phyloP scores from a whole-genome alignment of 495 filamentous ascomycete species.

The Daldinia decipiens region DNA sequence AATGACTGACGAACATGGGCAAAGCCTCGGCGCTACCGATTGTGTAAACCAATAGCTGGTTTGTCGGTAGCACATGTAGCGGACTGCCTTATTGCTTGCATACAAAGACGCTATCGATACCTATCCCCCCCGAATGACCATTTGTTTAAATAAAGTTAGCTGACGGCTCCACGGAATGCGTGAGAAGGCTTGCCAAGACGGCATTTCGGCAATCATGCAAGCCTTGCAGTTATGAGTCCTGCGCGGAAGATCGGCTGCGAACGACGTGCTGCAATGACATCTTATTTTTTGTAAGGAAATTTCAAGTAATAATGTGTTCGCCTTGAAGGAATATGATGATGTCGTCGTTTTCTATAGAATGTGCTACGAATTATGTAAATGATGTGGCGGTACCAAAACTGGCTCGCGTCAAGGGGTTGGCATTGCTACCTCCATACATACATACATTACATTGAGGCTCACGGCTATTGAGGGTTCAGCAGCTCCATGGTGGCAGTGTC shows the following conservation, averaged over 20 bases:
- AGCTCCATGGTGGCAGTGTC: conserved; percentile 22
- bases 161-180: conserved; percentile 17
- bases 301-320: neutral
- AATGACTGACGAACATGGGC: neutral
- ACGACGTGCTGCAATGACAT: neutral
- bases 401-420: too few species aligned
- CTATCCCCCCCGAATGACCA: too few species aligned
- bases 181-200: conserved; percentile 34
- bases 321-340: neutral
- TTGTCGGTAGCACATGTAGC: neutral
- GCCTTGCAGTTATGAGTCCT: conserved; percentile 5
- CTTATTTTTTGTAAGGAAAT: neutral
- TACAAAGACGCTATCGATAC: too few species aligned
- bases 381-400: neutral
- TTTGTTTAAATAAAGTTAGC: neutral
- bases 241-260: conserved; percentile 34
- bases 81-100: too few species aligned
- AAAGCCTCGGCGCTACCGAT: neutral
- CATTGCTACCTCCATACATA: too few species aligned
- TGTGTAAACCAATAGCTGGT: neutral
- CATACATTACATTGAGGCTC: neutral
- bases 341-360: neutral
- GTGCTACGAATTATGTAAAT: neutral
- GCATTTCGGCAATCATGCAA: conserved; percentile 35
- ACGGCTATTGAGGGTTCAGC: conserved; percentile 21